Evolutionary conservation across 2,329 filamentous ascomycete species (phyloP).

Genomic region (Emmonsiellopsis sp.): DNA sequence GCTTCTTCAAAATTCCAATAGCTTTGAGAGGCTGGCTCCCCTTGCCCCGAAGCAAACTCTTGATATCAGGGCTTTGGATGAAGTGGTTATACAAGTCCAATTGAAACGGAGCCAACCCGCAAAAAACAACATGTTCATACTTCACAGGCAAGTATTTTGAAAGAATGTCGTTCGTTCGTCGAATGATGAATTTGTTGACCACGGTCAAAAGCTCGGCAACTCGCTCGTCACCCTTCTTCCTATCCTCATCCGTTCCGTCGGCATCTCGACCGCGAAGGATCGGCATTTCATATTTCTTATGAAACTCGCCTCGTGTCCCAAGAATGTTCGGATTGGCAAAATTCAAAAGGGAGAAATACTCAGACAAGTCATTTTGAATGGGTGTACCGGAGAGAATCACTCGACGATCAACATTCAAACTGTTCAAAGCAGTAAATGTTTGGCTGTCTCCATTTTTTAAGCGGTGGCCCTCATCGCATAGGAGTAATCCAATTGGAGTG

Average conservation of each 20-base stretch:
- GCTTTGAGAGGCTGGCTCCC: conserved; percentile 94
- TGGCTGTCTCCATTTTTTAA: conserved; percentile 95
- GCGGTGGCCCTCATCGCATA: conserved; percentile 94
- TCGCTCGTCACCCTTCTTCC: conserved; percentile 73
- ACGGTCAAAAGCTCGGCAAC: conserved; percentile 69
- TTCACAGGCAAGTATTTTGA: conserved; percentile 97
- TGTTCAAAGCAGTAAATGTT: conserved; percentile 86
- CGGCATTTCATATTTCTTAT: conserved; percentile 86
- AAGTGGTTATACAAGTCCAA: conserved; percentile 93
- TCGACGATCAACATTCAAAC: conserved; percentile 77
- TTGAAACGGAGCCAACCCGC: conserved; percentile 88
- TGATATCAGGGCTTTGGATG: conserved; percentile 89
- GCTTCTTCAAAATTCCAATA: conserved; percentile 92
- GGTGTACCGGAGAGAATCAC: conserved; percentile 95
- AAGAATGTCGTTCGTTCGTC: conserved; percentile 92
- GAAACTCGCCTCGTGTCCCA: conserved; percentile 80
- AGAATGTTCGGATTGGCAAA: conserved; percentile 93
- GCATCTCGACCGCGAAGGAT: conserved; percentile 89
- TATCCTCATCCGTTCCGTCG: conserved; percentile 72
- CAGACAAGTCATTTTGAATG: conserved; percentile 96
- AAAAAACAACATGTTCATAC: conserved; percentile 98
- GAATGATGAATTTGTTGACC: conserved; percentile 98
- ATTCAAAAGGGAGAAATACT: conserved; percentile 92
- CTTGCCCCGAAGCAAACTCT: conserved; percentile 82
- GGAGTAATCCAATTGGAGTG: conserved; percentile 80